Percentiles rank a stretch among this genome's conserved stretches.
Conservation (phyloP, 805 yeast genomes). For the Blastobotrys mokoenaii region DNA sequence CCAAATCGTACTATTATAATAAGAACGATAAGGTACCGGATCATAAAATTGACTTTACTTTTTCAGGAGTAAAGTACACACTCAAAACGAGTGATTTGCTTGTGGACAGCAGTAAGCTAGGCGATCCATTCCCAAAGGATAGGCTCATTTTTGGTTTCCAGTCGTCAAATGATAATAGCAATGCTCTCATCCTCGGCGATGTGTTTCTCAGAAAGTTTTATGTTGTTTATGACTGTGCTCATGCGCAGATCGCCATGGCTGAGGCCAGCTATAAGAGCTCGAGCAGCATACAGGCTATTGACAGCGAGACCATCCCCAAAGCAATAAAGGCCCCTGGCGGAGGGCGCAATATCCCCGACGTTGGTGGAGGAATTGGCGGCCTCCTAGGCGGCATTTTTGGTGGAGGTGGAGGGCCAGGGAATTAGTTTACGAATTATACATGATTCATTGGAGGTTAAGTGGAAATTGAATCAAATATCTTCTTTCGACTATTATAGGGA, state of each 20-base stretch:
- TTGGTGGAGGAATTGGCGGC: no score
- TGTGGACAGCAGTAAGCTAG: slow-evolving; percentile 5
- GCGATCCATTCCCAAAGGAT: slow-evolving; percentile 7
- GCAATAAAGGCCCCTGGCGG: slow-evolving; percentile 6
- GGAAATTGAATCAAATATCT: no score
- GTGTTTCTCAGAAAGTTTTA: slow-evolving; percentile 16
- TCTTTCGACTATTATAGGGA: no score
- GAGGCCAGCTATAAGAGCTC: slow-evolving; percentile 7
- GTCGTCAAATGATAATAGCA: slow-evolving; percentile 2
- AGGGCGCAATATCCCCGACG: no score
- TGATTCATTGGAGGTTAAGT: no score
- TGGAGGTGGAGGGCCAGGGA: no score
- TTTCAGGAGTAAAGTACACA: slow-evolving; percentile 18
- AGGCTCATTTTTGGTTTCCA: slow-evolving; percentile 11
- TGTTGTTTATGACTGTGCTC: slow-evolving; percentile 13
- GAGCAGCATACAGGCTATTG: slow-evolving; percentile 8
- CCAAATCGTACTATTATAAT: slow-evolving; percentile 8
- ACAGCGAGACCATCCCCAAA: slow-evolving; percentile 6
- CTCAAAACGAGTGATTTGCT: slow-evolving; percentile 21
- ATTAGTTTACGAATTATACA: no score
- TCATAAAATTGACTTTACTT: slow-evolving; percentile 10
- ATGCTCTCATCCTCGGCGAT: slow-evolving; percentile 13
- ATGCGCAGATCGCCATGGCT: slow-evolving; percentile 15
- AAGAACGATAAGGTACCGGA: slow-evolving; percentile 3
- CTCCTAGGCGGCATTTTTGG: no score